These are phyloP conservation scores for Wickerhamiella azyma DNA, from an alignment of 805 yeast genomes.

Conservation along the genomic window DNA sequence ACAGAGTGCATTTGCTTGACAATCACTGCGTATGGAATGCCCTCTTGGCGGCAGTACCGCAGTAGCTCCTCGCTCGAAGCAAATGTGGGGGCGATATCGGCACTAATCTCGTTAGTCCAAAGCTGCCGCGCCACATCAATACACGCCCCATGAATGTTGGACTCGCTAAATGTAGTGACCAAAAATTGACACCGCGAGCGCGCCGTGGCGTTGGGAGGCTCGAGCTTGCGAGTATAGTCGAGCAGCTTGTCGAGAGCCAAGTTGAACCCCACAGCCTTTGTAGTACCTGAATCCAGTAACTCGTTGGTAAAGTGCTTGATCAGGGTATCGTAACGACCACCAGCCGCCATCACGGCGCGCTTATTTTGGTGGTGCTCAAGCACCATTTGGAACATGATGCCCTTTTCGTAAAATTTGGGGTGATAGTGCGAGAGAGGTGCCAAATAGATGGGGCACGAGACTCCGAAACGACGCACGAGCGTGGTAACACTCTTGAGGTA, in stretches of 20 bases:
- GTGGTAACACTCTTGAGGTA: constrained; percentile 48
- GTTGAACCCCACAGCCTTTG: constrained; percentile 75
- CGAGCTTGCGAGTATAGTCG: constrained; percentile 17
- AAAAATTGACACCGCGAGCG: constrained; percentile 66
- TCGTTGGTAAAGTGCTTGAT: constrained; percentile 53
- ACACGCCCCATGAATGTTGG: constrained; percentile 45
- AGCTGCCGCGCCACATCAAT: constrained; percentile 46
- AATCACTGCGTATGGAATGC: constrained; percentile 62
- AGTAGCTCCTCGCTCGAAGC: constrained; percentile 48
- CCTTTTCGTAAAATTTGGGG: constrained; percentile 60
- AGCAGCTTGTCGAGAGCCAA: constrained; percentile 59
- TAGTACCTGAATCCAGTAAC: constrained; percentile 26
- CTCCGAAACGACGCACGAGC: constrained; percentile 44
- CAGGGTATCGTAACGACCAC: constrained; percentile 82
- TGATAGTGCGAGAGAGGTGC: constrained; percentile 81
- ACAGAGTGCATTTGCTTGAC: constrained; percentile 50
- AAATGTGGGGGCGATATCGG: constrained; percentile 40
- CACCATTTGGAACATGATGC: constrained; percentile 80
- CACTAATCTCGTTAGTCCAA: constrained; percentile 69
- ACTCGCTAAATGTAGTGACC: constrained; percentile 51
- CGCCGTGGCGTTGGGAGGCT: constrained; percentile 16
- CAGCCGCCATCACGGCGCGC: constrained; percentile 54
- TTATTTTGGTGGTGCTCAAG: constrained; percentile 40
- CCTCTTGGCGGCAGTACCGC: constrained; percentile 49
- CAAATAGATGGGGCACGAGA: constrained; percentile 42